Evolutionary conservation across 2,329 filamentous ascomycete species (phyloP), one percentile per base, ranked within the genome.

Genomic region (Colletotrichum navitas): DNA sequence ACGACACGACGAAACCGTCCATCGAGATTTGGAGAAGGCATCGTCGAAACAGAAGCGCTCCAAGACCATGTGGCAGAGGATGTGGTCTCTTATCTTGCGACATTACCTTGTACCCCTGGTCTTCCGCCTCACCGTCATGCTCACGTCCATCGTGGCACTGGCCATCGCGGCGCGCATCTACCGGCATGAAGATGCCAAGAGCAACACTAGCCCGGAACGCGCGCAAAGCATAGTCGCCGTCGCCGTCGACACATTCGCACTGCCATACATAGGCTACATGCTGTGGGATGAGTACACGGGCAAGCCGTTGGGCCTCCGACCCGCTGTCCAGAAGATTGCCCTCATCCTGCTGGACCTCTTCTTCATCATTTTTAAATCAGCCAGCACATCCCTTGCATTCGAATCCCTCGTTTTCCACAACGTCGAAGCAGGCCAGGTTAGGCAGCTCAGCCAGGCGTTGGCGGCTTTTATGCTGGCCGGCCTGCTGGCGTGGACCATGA

Each of bases 351-450:
- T 97, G 68, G 96, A 99, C 81, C 87, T 99, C 4, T 91, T 98
- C 77, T 99, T 99, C 80, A 97, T 99, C 78, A 95, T 98, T 52
- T 97, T 99, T 84, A 95, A 97, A 81, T 94, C 95, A 5, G 94
- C 95, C 63, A 98, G 97, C 82, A 88, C 97, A 34, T 93, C 94
- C 51, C 85, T 99, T 74, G 95, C 95, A 1, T 97, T 98, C 79
- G 93, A 94, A 79, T 92, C 94, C 11, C 84, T 98, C 65, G 91
- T 94, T 80, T 86, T 88, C 78, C 81, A 87, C 78, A 81, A 83
- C 63, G 74, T 80, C 12, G 77, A 78, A 32, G 47, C 60, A 39
- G 70, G 66, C 43, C 60, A 58, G 12, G 67, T 62, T 3, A 71
- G 73, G 41, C 89, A 92, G 47, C 77, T 87, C 63, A 86, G 86